These are phyloP conservation scores for Termitomyces sp. DNA, from an alignment of 1,284 basidiomycete species.

Conservation along the genomic window DNA sequence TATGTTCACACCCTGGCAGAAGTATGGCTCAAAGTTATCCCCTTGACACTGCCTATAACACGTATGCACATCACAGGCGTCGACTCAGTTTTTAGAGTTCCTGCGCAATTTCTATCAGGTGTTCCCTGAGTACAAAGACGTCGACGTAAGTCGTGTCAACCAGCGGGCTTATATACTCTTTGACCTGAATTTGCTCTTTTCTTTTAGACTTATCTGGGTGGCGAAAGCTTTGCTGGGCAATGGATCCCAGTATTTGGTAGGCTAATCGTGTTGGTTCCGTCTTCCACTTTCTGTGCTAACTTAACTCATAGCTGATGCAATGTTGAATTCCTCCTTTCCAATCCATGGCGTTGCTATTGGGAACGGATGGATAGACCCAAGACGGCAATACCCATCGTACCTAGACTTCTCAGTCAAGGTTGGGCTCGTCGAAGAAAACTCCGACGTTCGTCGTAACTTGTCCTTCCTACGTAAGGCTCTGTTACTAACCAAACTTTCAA, in stretches of 20 bases:
- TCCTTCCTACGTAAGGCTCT: not conserved
- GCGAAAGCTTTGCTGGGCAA: conserved; percentile 98
- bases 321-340: conserved; percentile 60
- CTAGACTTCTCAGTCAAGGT: conserved; percentile 83
- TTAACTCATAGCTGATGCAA: conserved; percentile 60
- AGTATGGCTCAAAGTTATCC: conserved; percentile 31
- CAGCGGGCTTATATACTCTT: conserved; percentile 10
- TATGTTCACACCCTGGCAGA: conserved; percentile 79
- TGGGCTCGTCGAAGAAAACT: conserved; percentile 71
- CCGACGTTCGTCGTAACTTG: conserved; percentile 42
- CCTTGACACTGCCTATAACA: conserved; percentile 6
- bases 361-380: conserved; percentile 95
- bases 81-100: conserved; percentile 81
- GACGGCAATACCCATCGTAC: conserved; percentile 86
- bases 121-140: conserved; percentile 82
- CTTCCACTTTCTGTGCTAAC: not conserved
- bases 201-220: conserved; percentile 81
- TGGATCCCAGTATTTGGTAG: conserved; percentile 94
- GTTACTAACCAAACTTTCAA: not conserved
- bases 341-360: conserved; percentile 85
- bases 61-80: conserved; percentile 58
- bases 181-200: conserved; percentile 5
- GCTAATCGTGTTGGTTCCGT: conserved; percentile 14
- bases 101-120: conserved; percentile 83
- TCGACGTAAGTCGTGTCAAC: conserved; percentile 65